phyloP scores from a whole-genome alignment of 2,329 filamentous ascomycete genomes.

The Clarireedia monteithiana region DNA sequence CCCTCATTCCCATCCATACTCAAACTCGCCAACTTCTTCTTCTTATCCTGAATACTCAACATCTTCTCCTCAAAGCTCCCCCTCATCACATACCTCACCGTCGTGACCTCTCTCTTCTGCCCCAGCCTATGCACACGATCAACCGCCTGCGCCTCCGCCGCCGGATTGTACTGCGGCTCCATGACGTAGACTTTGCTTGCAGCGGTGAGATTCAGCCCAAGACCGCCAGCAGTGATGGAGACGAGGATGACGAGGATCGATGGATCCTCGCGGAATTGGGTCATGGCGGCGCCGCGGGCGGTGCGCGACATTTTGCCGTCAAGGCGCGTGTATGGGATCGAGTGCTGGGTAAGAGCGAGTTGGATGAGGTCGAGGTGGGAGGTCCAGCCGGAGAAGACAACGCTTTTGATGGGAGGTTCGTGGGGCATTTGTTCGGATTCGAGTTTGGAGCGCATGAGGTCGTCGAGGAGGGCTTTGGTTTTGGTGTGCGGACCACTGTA shows the following conservation, averaged over 20 bases:
- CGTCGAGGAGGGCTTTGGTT: constrained; percentile 72
- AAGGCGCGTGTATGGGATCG: constrained; percentile 69
- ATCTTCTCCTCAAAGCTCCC: constrained; percentile 93
- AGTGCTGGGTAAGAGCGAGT: constrained; percentile 60
- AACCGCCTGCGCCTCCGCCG: constrained; percentile 86
- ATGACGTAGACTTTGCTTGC: constrained; percentile 89
- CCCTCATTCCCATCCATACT: constrained; percentile 57
- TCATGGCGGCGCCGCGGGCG: constrained; percentile 67
- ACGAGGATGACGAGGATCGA: constrained; percentile 75
- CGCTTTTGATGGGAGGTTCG: constrained; percentile 73
- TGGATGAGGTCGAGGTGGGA: constrained; percentile 89
- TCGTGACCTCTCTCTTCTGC: constrained; percentile 82
- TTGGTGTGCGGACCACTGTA: constrained; percentile 91
- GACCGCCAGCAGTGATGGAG: constrained; percentile 84
- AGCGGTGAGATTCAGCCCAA: constrained; percentile 83
- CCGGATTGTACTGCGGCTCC: constrained; percentile 97
- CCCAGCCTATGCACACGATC: constrained; percentile 89
- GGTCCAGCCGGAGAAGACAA: constrained; percentile 96
- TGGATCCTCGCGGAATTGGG: constrained; percentile 66
- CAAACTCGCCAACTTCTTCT: constrained; percentile 81
- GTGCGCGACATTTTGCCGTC: constrained; percentile 81
- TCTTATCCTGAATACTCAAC: constrained; percentile 81
- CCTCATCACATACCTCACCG: constrained; percentile 82
- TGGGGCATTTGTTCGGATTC: constrained; percentile 51
- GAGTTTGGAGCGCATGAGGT: constrained; percentile 57